A percentile compares a stretch with the other conserved stretches of the same genome.
Evolutionary conservation across 352 stramenopile genomes (phyloP).

Genomic region (Globisporangium paddicum): DNA sequence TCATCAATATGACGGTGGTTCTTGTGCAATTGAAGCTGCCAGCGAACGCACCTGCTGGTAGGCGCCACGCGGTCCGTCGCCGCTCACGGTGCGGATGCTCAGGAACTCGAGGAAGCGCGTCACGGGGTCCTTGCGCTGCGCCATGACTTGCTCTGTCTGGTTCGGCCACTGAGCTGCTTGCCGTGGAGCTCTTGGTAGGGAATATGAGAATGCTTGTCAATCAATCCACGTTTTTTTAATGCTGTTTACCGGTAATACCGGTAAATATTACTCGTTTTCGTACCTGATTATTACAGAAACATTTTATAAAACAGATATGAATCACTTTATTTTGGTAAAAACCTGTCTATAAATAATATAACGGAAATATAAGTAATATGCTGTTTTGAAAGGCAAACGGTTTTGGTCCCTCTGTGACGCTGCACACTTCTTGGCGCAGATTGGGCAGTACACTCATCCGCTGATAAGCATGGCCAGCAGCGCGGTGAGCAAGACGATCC

Average conservation of each 20-base stretch:
- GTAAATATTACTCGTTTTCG: neutral
- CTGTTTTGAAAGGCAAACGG: neutral
- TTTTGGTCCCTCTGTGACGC: neutral
- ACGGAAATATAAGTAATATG: too few relatives aligned
- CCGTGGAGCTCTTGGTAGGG: neutral
- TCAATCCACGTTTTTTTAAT: neutral
- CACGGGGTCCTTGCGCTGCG: constrained; percentile 26
- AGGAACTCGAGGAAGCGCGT: constrained; percentile 74
- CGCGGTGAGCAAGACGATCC: constrained; percentile 33
- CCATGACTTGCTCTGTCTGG: constrained; percentile 7
- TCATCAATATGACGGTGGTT: neutral
- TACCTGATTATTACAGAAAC: neutral
- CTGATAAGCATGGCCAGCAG: neutral
- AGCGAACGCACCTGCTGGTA: constrained; percentile 25
- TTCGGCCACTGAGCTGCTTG: neutral
- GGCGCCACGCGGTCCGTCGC: constrained; percentile 50
- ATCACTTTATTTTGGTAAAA: neutral
- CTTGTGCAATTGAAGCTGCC: neutral
- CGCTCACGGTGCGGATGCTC: constrained; percentile 71
- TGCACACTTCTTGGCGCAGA: constrained; percentile 2
- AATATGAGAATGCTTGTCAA: constrained; percentile 2
- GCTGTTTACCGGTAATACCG: neutral
- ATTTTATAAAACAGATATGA: neutral
- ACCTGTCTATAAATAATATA: neutral
- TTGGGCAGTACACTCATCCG: neutral